Percentiles rank a stretch among this genome's conserved stretches.
These are phyloP conservation scores for Leccinum solheimii DNA, from an alignment of 1,284 basidiomycete species.

Conservation along the genomic window DNA sequence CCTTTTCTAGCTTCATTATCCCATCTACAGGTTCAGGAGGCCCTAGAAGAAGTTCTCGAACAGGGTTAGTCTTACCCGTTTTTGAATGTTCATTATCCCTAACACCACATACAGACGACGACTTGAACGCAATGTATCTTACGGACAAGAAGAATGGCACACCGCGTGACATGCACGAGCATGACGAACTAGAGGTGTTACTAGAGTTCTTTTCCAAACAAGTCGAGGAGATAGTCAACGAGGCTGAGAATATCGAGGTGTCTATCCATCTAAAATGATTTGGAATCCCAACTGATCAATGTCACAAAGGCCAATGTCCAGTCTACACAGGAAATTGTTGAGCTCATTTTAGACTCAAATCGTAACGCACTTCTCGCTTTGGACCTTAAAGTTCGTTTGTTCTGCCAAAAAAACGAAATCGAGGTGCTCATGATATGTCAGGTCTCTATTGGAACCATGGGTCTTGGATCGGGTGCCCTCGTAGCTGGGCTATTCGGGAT, in stretches of 20 bases:
- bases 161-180: slow-evolving; percentile 67
- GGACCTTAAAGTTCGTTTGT: slow-evolving; percentile 73
- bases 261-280: slow-evolving; percentile 19
- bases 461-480: slow-evolving; percentile 90
- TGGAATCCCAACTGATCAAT: slow-evolving; percentile 3
- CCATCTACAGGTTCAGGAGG: slow-evolving; percentile 72
- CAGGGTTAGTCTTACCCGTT: slow-evolving; percentile 57
- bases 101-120: slow-evolving; percentile 67
- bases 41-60: slow-evolving; percentile 85
- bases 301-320: slow-evolving; percentile 78
- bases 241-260: slow-evolving; percentile 87
- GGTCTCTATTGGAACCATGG: slow-evolving; percentile 94
- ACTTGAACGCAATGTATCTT: slow-evolving; percentile 90
- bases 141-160: slow-evolving; percentile 71
- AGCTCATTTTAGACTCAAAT: slow-evolving; percentile 95
- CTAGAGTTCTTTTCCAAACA: slow-evolving; percentile 95
- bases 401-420: slow-evolving; percentile 4
- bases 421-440: slow-evolving; percentile 27
- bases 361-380: slow-evolving; percentile 90
- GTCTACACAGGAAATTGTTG: slow-evolving; percentile 96
- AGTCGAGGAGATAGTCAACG: slow-evolving; percentile 93
- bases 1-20: slow-evolving; percentile 6
- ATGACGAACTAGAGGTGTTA: slow-evolving; percentile 91
- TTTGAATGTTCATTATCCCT: slow-evolving; percentile 2
- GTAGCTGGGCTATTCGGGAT: slow-evolving; percentile 93